A percentile compares a stretch with the other conserved stretches of the same genome.
Conservation (phyloP, 768 basidiomycete species). For the Lentinula boryana region DNA sequence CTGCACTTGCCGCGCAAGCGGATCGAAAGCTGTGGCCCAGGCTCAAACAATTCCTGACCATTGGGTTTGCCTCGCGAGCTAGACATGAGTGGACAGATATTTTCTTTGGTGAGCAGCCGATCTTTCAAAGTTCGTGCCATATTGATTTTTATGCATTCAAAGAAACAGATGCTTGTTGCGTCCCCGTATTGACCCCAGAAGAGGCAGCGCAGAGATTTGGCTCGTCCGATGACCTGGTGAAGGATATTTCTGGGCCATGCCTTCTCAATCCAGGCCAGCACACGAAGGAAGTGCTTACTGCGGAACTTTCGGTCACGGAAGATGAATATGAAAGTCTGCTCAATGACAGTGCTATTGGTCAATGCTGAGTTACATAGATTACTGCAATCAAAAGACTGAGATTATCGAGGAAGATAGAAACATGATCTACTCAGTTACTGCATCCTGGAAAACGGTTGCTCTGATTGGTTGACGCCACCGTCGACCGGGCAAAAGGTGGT, state of each 20-base stretch:
- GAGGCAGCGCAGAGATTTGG: conserved; percentile 46
- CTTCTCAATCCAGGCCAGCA: conserved; percentile 45
- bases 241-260: conserved; percentile 6
- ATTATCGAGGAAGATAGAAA: too few species aligned
- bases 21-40: conserved; percentile 50
- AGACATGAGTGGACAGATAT: conserved; percentile 65
- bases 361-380: not conserved
- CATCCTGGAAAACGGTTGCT: too few species aligned
- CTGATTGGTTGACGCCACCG: not conserved
- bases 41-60: conserved; percentile 48
- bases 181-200: conserved; percentile 58
- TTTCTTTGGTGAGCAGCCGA: conserved; percentile 49
- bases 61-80: conserved; percentile 55
- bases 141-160: not conserved
- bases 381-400: too few species aligned
- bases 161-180: conserved; percentile 70
- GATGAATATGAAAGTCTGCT: conserved; percentile 32
- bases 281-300: conserved; percentile 41
- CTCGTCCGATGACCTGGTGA: conserved; percentile 18
- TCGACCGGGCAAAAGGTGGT: not conserved
- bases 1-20: conserved; percentile 29
- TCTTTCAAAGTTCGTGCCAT: not conserved
- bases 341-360: conserved; percentile 40
- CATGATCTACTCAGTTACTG: too few species aligned
- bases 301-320: conserved; percentile 43